Evolutionary conservation across 2,329 filamentous ascomycete species (phyloP), one percentile per base, ranked within the genome.

Genomic region (Teratosphaeria zuluensis): DNA sequence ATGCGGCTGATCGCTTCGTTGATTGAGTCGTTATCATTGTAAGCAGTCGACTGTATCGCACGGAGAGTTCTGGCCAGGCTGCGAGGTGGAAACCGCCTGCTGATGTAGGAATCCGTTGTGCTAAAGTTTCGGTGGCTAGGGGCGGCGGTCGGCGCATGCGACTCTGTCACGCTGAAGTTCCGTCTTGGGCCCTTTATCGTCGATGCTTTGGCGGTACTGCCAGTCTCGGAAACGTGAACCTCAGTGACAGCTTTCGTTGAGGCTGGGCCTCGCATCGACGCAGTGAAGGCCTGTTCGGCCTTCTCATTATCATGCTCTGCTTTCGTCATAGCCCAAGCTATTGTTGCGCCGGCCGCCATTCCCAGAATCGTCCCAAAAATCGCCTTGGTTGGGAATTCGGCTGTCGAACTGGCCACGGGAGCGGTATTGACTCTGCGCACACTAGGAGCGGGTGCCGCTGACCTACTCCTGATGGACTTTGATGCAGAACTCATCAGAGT

Each of bases 301-400:
- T 70, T 71, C 24, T 74, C 74, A 60, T 76, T 78, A 56, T 77
- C 74, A 55, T 70, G 68, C 63, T 88, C 85, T 60, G 80, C 79
- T 64, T 82, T 84, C 63, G 84, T 80, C 76, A 90, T 85, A 24
- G 84, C 85, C 73, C 94, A 95, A 9, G 89, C 87, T 48, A 89
- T 77, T 9, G 87, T 88, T 38, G 86, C 88, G 46, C 88, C 88
- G 19, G 89, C 89, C 16, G 89, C 89, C 33, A 88, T 89, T 51
- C 89, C 90, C 54, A 95, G 79, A 11, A 95, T 77, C 7, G 88
- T 87, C 7, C 90, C 88, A 53, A 94, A 80, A 24, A 73, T 46
- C 16, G 64, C 61, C 57, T 70, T 69, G 30, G 56, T 56, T 12
- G 64, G 62, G 28, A 67, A 63, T 28, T 62, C 59, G 11, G 33